Base-by-base conservation (phyloP, 2,329 filamentous ascomycete species). In the Microdochium trichocladiopsis region DNA sequence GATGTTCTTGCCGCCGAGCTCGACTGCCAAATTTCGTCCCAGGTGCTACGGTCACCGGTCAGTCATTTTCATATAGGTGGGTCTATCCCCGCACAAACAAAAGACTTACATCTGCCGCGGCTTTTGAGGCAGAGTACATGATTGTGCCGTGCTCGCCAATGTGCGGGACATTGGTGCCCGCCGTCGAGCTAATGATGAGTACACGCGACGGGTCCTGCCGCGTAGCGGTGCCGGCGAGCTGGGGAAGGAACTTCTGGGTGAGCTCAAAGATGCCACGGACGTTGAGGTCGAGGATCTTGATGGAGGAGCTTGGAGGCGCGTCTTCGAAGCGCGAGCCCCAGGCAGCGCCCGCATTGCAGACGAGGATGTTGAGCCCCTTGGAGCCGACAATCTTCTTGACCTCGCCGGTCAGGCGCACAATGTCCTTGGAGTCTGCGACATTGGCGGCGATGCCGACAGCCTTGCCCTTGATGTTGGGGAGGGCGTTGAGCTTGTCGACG, bases 181-280 rank as follows among this genome's bases (percentile, higher is more conserved):
- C 84, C 1, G 86, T 79, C 6, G 83, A 86, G 49, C 79, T 83
- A 22, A 86, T 85, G 43, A 86, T 77, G 41, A 89, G 76, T 25
- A 89, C 78, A 23, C 84, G 74, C 1, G 80, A 79, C 2, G 86
- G 84, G 47, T 80, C 72, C 22, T 75, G 67, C 22, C 68, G 57
- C 0, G 75, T 77, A 1, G 55, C 60, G n/a, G 58, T 59, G 12
- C 47, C 11, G 76, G 77, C 66, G 82, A 85, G 59, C 70, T 82
- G 53, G 1, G 60, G 59, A 4, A 63, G 47, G 11, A 56, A 49
- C 3, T 33, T 49, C 62, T 87, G 83, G 24, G 84, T 79, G 8
- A 82, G 79, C 58, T 84, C 81, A 62, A 89, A 88, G 3, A 89
- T 80, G 37, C 81, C 84, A 70, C 86, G 83, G 45, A 88, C 85